A percentile compares a stretch with the other conserved stretches of the same genome.
Evolutionary conservation across 805 yeast genomes (phyloP).

Genomic region (Lipomyces orientalis): DNA sequence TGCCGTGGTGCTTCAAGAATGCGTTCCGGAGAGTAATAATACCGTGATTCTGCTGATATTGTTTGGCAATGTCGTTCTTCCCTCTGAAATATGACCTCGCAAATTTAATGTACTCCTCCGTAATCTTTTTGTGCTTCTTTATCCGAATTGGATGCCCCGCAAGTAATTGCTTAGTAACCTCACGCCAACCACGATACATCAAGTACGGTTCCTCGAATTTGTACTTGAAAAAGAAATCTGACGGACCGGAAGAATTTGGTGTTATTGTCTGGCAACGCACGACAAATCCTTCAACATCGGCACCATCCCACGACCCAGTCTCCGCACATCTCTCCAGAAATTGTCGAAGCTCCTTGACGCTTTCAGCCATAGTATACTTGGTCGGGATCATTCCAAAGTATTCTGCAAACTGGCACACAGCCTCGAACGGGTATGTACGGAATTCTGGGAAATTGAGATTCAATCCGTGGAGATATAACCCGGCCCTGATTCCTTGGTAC

Average conservation of each 20-base stretch:
- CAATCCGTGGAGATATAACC: conserved; percentile 88
- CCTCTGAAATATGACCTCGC: conserved; percentile 60
- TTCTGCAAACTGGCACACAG: conserved; percentile 65
- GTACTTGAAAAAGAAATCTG: conserved; percentile 79
- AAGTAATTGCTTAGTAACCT: conserved; percentile 71
- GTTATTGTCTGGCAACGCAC: conserved; percentile 60
- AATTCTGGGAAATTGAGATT: conserved; percentile 71
- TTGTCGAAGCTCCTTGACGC: conserved; percentile 51
- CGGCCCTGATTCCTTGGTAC: conserved; percentile 69
- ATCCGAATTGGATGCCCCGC: conserved; percentile 46
- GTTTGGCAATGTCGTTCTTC: conserved; percentile 54
- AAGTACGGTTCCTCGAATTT: conserved; percentile 95
- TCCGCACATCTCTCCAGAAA: conserved; percentile 63
- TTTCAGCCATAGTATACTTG: conserved; percentile 52
- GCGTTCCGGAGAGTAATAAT: conserved; percentile 72
- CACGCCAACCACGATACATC: conserved; percentile 89
- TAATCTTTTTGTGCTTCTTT: conserved; percentile 62
- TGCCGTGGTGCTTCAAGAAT: conserved; percentile 61
- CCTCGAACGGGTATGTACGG: conserved; percentile 64
- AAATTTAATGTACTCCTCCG: conserved; percentile 72
- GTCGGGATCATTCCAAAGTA: conserved; percentile 71
- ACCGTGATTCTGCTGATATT: conserved; percentile 65
- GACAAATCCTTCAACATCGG: conserved; percentile 93
- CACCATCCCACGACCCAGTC: conserved; percentile 71
- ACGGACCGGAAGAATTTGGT: conserved; percentile 7